Conservation (phyloP, 2,329 filamentous ascomycete species). For the Cercospora citrullina region DNA sequence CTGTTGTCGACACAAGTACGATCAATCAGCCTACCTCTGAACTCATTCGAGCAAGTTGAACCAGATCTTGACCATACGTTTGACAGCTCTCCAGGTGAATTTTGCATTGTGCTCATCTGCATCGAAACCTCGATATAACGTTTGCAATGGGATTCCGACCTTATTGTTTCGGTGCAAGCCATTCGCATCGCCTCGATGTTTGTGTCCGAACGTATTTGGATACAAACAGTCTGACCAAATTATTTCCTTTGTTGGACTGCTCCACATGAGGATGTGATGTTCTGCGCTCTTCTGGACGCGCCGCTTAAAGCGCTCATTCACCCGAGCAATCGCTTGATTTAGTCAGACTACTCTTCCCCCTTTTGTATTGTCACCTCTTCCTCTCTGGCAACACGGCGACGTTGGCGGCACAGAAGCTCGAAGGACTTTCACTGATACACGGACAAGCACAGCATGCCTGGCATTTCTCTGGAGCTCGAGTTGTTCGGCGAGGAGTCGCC, state of each 20-base stretch:
- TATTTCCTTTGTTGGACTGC: neutral
- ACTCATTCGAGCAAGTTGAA: neutral
- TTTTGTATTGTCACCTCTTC: neutral
- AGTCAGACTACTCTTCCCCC: neutral
- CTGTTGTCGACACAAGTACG: neutral
- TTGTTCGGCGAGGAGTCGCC: slow-evolving; percentile 4
- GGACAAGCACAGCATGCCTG: neutral
- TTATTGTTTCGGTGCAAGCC: neutral
- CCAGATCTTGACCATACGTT: neutral
- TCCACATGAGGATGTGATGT: neutral
- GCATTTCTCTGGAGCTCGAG: neutral
- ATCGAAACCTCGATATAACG: neutral
- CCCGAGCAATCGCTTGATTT: neutral
- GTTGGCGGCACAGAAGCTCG: neutral
- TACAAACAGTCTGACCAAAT: neutral
- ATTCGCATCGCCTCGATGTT: neutral
- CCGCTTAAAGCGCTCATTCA: neutral
- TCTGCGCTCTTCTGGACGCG: neutral
- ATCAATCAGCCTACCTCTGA: neutral
- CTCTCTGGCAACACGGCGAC: neutral
- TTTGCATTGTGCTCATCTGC: neutral
- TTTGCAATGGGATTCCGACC: neutral
- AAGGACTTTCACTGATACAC: neutral
- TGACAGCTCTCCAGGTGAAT: neutral
- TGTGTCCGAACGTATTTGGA: neutral